These are phyloP conservation scores for Starmerella vitae DNA, from an alignment of 805 yeast species.

Conservation along the genomic window DNA sequence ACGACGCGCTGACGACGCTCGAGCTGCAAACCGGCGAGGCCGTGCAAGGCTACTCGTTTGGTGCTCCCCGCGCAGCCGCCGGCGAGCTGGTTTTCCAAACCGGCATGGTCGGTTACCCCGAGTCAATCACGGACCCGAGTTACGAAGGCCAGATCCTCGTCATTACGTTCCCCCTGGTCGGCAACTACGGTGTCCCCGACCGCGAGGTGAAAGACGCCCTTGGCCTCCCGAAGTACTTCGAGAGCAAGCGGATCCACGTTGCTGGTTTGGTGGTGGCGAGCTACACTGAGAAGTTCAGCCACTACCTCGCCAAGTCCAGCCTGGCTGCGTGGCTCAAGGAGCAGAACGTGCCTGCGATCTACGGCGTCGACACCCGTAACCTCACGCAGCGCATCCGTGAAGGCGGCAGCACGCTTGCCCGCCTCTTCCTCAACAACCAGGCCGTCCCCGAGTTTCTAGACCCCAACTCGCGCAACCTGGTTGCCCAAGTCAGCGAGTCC, in stretches of 20 bases:
- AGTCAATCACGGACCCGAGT: slow-evolving; percentile 94
- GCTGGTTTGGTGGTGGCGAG: slow-evolving; percentile 96
- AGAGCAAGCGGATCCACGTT: slow-evolving; percentile 80
- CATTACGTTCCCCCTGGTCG: slow-evolving; percentile 91
- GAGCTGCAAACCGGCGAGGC: slow-evolving; percentile 78
- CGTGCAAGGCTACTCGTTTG: slow-evolving; percentile 92
- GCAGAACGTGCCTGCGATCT: slow-evolving; percentile 87
- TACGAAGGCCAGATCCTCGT: slow-evolving; percentile 95
- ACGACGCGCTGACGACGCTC: slow-evolving; percentile 70
- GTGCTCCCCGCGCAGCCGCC: slow-evolving; percentile 76
- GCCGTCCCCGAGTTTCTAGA: slow-evolving; percentile 80
- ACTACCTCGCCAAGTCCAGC: slow-evolving; percentile 82
- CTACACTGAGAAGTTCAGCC: slow-evolving; percentile 92
- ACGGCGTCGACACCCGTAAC: slow-evolving; percentile 94
- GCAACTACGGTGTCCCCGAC: slow-evolving; percentile 98
- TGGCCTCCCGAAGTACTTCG: slow-evolving; percentile 79
- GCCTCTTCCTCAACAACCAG: slow-evolving; percentile 44
- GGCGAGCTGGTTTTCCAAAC: slow-evolving; percentile 99
- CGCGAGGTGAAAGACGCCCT: slow-evolving; percentile 61
- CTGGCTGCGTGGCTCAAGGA: slow-evolving; percentile 87
- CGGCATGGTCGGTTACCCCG: slow-evolving; percentile 99
- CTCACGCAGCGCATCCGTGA: slow-evolving; percentile 87
- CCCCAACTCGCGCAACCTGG: slow-evolving; percentile 84
- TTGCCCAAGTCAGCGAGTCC: slow-evolving; percentile 67
- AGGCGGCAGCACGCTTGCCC: slow-evolving; percentile 84